Conservation (phyloP, 139 green algal species). For the Chlorella sp. region DNA sequence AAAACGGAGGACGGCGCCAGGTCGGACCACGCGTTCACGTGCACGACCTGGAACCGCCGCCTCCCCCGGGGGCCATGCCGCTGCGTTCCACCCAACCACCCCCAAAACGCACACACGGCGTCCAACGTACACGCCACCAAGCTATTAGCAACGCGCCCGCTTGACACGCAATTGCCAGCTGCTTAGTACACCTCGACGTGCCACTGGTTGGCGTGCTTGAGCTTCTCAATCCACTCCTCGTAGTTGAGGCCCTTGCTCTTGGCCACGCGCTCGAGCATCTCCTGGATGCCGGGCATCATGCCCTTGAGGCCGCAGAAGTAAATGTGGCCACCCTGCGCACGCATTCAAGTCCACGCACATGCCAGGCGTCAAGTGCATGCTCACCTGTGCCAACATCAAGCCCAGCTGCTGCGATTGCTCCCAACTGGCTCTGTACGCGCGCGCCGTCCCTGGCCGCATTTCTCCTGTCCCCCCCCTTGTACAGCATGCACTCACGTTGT, state of each 20-base stretch:
- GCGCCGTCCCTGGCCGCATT: too few species aligned
- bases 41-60: neutral
- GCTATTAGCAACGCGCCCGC: neutral
- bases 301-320: slow-evolving; percentile 99
- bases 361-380: too few species aligned
- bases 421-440: too few species aligned
- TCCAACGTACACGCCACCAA: neutral
- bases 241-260: slow-evolving; percentile 83
- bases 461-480: too few species aligned
- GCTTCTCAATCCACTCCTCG: slow-evolving; percentile 76
- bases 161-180: neutral
- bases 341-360: neutral
- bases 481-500: slow-evolving; percentile 31
- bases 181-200: slow-evolving; percentile 96
- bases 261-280: slow-evolving; percentile 93
- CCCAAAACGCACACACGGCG: neutral
- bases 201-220: slow-evolving; percentile 88
- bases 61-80: neutral
- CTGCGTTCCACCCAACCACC: neutral
- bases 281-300: slow-evolving; percentile 96
- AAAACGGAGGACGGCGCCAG: too few species aligned
- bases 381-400: too few species aligned
- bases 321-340: slow-evolving; percentile 82
- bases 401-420: too few species aligned
- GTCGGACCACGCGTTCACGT: too few species aligned